Conservation (phyloP, 768 basidiomycete genomes). For the Holtermannia corniformis region DNA sequence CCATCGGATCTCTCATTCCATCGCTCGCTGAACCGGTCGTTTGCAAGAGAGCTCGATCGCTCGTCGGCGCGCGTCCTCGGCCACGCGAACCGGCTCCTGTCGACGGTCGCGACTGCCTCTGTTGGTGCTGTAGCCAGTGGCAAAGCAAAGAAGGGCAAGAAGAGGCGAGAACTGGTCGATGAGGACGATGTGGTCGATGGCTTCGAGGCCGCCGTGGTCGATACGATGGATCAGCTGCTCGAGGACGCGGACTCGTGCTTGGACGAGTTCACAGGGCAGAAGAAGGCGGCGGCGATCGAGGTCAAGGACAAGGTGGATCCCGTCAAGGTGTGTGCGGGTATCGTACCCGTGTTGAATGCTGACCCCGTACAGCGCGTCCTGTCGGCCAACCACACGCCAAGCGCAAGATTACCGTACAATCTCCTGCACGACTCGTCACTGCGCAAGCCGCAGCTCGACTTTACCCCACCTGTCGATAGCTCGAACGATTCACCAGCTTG, state of each 20-base stretch:
- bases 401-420: slow-evolving; percentile 7
- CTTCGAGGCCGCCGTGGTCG: slow-evolving; percentile 68
- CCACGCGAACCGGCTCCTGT: slow-evolving; percentile 57
- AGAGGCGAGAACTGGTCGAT: slow-evolving; percentile 51
- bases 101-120: slow-evolving; percentile 35
- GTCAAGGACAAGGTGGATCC: slow-evolving; percentile 11
- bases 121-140: neutral
- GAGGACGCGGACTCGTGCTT: slow-evolving; percentile 78
- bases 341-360: slow-evolving; percentile 17
- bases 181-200: slow-evolving; percentile 78
- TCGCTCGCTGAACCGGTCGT: slow-evolving; percentile 64
- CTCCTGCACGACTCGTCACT: slow-evolving; percentile 67
- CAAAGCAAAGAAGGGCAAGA: slow-evolving; percentile 41
- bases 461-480: slow-evolving; percentile 57
- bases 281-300: slow-evolving; percentile 45
- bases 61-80: slow-evolving; percentile 59
- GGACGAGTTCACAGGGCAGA: slow-evolving; percentile 65
- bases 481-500: slow-evolving; percentile 50
- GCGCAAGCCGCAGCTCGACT: slow-evolving; percentile 70
- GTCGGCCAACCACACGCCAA: neutral
- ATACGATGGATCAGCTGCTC: slow-evolving; percentile 70
- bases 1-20: slow-evolving; percentile 79
- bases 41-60: slow-evolving; percentile 62
- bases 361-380: slow-evolving; percentile 15
- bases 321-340: slow-evolving; percentile 39